phyloP scores from a whole-genome alignment of 208 protist genomes.

The Acanthamoeba triangularis region DNA sequence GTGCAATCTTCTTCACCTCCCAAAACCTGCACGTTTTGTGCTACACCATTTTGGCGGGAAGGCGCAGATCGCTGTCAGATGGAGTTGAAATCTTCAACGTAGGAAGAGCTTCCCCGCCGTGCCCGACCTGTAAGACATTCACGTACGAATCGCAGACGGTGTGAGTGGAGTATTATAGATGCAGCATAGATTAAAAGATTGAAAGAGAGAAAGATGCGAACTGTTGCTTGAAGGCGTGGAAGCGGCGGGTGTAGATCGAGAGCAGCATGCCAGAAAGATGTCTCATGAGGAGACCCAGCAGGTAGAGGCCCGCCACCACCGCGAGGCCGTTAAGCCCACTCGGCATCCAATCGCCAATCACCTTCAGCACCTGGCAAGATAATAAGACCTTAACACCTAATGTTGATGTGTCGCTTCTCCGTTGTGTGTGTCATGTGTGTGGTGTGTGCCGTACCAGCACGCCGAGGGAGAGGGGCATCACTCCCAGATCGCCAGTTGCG shows the following conservation, averaged over 20 bases:
- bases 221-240: neutral
- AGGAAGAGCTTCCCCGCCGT: neutral
- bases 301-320: neutral
- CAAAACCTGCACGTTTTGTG: too few relatives aligned
- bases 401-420: too few relatives aligned
- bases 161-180: too few relatives aligned
- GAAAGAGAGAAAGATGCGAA: neutral
- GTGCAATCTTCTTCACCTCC: too few relatives aligned
- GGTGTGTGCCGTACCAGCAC: neutral
- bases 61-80: too few relatives aligned
- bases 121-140: neutral
- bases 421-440: too few relatives aligned
- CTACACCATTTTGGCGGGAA: too few relatives aligned
- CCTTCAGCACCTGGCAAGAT: neutral
- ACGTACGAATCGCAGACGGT: neutral
- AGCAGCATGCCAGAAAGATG: neutral
- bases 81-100: neutral
- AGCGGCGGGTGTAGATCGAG: neutral
- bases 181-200: too few relatives aligned
- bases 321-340: neutral
- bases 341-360: conserved; percentile 53
- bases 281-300: neutral
- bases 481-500: neutral
- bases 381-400: too few relatives aligned
- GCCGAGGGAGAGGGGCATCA: conserved; percentile 20